Evolutionary conservation across 345 rosid genomes (phyloP).

Genomic region (Gossypium stocksii): DNA sequence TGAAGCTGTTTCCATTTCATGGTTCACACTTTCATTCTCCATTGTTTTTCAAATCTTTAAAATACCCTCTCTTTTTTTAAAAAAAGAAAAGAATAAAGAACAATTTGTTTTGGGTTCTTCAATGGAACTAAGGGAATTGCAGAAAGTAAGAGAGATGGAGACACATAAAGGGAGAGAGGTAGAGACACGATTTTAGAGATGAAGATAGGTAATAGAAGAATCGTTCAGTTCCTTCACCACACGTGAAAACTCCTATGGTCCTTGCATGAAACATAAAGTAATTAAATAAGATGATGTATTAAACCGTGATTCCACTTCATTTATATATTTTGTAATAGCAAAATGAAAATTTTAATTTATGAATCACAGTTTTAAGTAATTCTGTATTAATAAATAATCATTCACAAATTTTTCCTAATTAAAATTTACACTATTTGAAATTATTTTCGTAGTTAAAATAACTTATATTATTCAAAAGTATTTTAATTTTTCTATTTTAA

Average conservation of each 20-base stretch:
- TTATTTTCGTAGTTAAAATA: no score
- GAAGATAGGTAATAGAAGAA: neutral
- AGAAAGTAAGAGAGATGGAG: neutral
- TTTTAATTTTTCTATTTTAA: no score
- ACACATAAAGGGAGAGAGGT: neutral
- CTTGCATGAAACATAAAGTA: neutral
- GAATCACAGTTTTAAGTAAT: no score
- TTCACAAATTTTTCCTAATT: no score
- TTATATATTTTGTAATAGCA: no score
- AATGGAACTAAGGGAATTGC: neutral
- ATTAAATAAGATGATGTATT: no score
- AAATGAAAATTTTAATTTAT: no score
- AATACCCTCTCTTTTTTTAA: neutral
- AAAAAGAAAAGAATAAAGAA: no score
- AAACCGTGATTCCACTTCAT: no score
- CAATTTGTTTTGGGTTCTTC: neutral
- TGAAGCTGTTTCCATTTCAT: conserved; percentile 34
- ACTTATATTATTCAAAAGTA: no score
- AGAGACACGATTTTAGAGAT: neutral
- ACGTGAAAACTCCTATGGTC: neutral
- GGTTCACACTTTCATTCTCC: conserved; percentile 16
- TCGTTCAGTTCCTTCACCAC: neutral
- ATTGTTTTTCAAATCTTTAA: neutral
- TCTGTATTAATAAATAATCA: no score
- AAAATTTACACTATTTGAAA: no score